phyloP scores from a whole-genome alignment of 345 rosid genomes.

The Reutealis trisperma region DNA sequence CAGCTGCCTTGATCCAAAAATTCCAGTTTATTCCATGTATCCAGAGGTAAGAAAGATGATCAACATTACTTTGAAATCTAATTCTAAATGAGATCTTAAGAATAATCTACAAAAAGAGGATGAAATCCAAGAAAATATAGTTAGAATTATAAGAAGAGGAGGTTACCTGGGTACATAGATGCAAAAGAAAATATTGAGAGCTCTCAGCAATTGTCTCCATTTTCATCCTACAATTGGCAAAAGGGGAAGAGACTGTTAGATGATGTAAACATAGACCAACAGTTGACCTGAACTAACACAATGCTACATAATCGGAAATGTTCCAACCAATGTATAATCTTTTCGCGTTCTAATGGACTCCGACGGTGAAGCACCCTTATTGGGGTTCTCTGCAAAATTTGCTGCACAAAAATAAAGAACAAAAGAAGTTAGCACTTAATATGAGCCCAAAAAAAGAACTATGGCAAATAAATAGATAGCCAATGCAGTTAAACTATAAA shows the following conservation, averaged over 20 bases:
- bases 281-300: not conserved
- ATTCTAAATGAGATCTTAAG: not conserved
- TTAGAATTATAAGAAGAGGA: not conserved
- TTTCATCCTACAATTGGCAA: slow-evolving; percentile 67
- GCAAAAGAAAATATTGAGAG: slow-evolving; percentile 79
- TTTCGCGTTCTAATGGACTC: slow-evolving; percentile 87
- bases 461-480: not conserved
- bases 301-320: slow-evolving; percentile 15
- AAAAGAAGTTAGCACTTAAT: not conserved
- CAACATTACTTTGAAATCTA: not conserved
- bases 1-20: not conserved
- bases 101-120: not conserved
- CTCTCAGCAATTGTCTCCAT: slow-evolving; percentile 70
- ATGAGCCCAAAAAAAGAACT: not conserved
- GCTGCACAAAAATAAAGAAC: slow-evolving; percentile 40
- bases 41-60: not conserved
- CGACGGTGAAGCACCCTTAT: slow-evolving; percentile 95
- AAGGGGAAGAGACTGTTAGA: slow-evolving; percentile 7
- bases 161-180: slow-evolving; percentile 87
- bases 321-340: slow-evolving; percentile 74
- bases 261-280: slow-evolving; percentile 6
- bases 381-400: slow-evolving; percentile 84
- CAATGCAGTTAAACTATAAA: not conserved
- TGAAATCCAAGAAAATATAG: not conserved
- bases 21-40: not conserved